A percentile compares a stretch with the other conserved stretches of the same genome.
These are phyloP conservation scores for Stylosanthes scabra DNA, from an alignment of 331 rosid species.

Conservation along the genomic window DNA sequence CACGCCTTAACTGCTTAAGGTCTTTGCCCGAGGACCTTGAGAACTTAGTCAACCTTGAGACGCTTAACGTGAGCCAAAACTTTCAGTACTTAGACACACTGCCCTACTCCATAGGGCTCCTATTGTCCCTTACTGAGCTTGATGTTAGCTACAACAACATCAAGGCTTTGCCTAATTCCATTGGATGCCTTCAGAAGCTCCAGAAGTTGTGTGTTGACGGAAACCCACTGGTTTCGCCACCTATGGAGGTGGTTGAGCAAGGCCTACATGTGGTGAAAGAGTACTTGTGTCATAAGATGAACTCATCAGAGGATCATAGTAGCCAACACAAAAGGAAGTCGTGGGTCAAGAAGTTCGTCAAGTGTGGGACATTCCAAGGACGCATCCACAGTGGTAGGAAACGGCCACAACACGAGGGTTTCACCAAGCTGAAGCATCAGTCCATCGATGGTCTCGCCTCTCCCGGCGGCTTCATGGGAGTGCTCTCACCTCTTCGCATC, in stretches of 20 bases:
- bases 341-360: slow-evolving; percentile 74
- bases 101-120: slow-evolving; percentile 88
- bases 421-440: slow-evolving; percentile 53
- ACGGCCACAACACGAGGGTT: slow-evolving; percentile 45
- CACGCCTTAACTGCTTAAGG: slow-evolving; percentile 74
- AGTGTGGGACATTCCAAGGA: slow-evolving; percentile 58
- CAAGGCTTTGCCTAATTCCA: slow-evolving; percentile 67
- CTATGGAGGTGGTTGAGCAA: slow-evolving; percentile 63
- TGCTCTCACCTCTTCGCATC: slow-evolving; percentile 77
- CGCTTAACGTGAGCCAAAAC: slow-evolving; percentile 85
- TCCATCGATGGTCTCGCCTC: slow-evolving; percentile 76
- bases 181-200: slow-evolving; percentile 75
- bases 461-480: slow-evolving; percentile 69
- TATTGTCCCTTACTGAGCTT: slow-evolving; percentile 72
- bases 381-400: not conserved
- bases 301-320: slow-evolving; percentile 28
- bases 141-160: slow-evolving; percentile 88
- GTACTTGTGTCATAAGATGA: slow-evolving; percentile 68
- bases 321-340: slow-evolving; percentile 47
- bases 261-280: slow-evolving; percentile 76
- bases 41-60: slow-evolving; percentile 81
- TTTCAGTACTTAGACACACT: slow-evolving; percentile 72
- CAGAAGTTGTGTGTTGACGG: slow-evolving; percentile 77
- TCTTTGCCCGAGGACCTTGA: slow-evolving; percentile 75
- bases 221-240: slow-evolving; percentile 80